Conservation (phyloP, 345 rosid genomes). For the Ailanthus altissimus region DNA sequence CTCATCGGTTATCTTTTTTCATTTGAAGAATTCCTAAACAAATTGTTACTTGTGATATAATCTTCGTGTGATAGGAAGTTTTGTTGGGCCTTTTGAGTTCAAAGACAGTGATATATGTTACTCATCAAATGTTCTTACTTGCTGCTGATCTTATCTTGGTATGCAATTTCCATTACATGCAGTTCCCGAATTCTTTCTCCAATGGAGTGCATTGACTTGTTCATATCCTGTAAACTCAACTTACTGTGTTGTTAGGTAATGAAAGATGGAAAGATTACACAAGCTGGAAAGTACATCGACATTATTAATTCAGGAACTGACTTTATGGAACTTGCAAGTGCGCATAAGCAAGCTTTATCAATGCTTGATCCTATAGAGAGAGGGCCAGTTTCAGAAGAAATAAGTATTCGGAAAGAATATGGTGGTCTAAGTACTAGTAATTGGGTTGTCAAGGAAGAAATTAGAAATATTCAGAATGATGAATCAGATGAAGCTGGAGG, state of each 20-base stretch:
- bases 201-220: not conserved
- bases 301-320: slow-evolving; percentile 34
- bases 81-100: slow-evolving; percentile 51
- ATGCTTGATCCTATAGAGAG: slow-evolving; percentile 44
- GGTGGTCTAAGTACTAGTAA: slow-evolving; percentile 4
- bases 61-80: slow-evolving; percentile 50
- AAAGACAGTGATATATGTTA: slow-evolving; percentile 73
- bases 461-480: slow-evolving; percentile 30
- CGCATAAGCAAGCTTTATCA: slow-evolving; percentile 65
- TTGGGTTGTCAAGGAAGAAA: slow-evolving; percentile 24
- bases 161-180: slow-evolving; percentile 21
- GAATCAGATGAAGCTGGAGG: slow-evolving; percentile 36
- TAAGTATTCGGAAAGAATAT: slow-evolving; percentile 27
- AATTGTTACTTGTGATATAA: not conserved
- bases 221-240: not conserved
- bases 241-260: slow-evolving; percentile 48
- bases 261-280: slow-evolving; percentile 35
- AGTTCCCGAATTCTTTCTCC: not conserved
- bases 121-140: slow-evolving; percentile 83
- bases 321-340: slow-evolving; percentile 78
- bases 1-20: not conserved
- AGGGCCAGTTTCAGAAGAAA: slow-evolving; percentile 28
- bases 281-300: slow-evolving; percentile 7
- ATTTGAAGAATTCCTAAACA: not conserved
- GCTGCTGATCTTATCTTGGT: slow-evolving; percentile 79